A percentile compares a stretch with the other conserved stretches of the same genome.
Conservation (phyloP, 2,329 filamentous ascomycete genomes). For the Tolypocladium sp. region DNA sequence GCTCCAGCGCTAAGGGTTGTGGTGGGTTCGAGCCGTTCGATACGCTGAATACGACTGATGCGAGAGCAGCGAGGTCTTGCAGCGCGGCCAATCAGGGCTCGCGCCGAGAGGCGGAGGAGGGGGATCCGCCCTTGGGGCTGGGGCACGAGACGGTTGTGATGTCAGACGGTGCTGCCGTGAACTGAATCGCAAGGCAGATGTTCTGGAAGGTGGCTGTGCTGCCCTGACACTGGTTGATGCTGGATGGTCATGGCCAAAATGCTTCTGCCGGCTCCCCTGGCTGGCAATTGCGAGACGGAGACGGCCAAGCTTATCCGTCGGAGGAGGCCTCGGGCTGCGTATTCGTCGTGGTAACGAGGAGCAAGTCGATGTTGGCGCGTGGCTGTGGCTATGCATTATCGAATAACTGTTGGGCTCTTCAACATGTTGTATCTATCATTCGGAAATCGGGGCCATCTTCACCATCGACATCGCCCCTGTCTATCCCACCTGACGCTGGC, state of each 20-base stretch:
- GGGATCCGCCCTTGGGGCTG: too few relatives aligned
- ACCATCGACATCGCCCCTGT: too few relatives aligned
- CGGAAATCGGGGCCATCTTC: too few relatives aligned
- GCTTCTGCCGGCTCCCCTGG: background rate
- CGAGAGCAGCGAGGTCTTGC: background rate
- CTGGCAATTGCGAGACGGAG: background rate
- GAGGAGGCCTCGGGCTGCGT: background rate
- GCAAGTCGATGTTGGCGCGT: background rate
- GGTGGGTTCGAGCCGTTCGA: background rate
- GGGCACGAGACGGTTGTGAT: too few relatives aligned
- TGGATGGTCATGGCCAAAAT: background rate
- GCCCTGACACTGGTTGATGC: background rate
- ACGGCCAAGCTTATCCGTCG: background rate
- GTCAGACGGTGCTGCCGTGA: background rate
- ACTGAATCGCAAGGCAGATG: background rate
- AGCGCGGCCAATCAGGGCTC: background rate
- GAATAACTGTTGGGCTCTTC: too few relatives aligned
- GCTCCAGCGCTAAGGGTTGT: too few relatives aligned
- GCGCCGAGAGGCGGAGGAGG: background rate
- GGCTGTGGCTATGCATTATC: too few relatives aligned
- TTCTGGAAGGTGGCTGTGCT: slow-evolving; percentile 1
- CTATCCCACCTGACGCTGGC: too few relatives aligned
- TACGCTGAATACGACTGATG: background rate
- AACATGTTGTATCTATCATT: too few relatives aligned
- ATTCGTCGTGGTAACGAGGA: background rate